These are phyloP conservation scores for Prunus yedoensis DNA, from an alignment of 331 rosid species.

Conservation along the genomic window DNA sequence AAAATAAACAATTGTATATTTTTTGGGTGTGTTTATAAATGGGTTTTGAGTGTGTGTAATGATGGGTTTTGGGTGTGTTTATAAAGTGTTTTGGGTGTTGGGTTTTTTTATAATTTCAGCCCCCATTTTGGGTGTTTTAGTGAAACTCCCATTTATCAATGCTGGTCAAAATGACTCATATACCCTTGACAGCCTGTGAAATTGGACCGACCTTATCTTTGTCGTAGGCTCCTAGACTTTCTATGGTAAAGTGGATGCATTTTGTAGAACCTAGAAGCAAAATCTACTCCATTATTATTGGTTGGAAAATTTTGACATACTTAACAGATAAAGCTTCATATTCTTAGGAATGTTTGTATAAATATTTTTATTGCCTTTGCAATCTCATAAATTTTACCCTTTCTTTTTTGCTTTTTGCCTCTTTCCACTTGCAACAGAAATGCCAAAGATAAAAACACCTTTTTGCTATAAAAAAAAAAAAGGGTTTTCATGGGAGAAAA, in stretches of 20 bases:
- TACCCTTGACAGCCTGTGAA: constrained; percentile 23
- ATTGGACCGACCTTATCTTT: neutral
- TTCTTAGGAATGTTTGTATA: neutral
- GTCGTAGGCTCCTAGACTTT: neutral
- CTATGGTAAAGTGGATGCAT: neutral
- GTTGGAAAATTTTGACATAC: neutral
- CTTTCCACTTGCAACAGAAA: neutral
- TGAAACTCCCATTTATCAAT: neutral
- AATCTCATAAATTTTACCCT: neutral
- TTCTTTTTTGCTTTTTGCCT: neutral
- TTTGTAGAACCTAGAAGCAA: neutral
- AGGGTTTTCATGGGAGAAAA: neutral
- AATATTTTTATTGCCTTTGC: neutral
- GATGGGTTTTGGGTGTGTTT: no score
- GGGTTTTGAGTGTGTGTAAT: no score
- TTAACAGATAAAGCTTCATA: neutral
- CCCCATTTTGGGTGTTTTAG: no score
- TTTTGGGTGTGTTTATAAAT: no score
- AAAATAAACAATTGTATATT: no score
- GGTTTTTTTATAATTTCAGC: neutral
- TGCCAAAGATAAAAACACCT: no score
- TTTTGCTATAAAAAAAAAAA: no score
- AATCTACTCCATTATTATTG: neutral
- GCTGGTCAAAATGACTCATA: constrained; percentile 32
- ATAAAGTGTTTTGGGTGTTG: no score